Conservation (phyloP, 495 filamentous ascomycete species). For the Talaromyces liani region DNA sequence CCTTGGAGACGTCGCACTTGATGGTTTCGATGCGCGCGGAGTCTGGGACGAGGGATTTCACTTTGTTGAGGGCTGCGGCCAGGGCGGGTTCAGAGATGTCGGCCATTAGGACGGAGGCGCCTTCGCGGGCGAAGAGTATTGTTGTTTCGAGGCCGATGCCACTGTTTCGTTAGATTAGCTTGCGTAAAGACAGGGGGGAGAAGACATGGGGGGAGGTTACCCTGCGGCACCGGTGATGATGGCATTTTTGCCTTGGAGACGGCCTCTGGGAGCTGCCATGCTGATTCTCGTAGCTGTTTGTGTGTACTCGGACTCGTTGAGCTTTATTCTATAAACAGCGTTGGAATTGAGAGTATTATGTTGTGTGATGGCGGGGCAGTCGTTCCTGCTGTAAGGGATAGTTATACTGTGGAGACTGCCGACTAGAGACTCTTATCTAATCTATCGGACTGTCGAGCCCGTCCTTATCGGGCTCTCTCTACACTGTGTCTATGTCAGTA, state of each 20-base stretch:
- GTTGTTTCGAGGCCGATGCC: constrained; percentile 94
- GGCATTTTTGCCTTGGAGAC: constrained; percentile 85
- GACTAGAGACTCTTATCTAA: constrained; percentile 10
- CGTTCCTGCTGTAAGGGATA: not conserved
- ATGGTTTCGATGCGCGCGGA: constrained; percentile 54
- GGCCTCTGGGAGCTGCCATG: constrained; percentile 27
- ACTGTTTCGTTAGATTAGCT: constrained; percentile 31
- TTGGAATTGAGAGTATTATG: not conserved
- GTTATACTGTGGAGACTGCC: not conserved
- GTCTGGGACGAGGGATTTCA: constrained; percentile 61
- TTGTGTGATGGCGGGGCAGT: constrained; percentile 7
- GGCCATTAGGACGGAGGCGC: constrained; percentile 76
- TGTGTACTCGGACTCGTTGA: not conserved
- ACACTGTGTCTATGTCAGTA: not conserved
- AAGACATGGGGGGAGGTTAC: constrained; percentile 39
- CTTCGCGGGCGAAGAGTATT: constrained; percentile 87
- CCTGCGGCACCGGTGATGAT: constrained; percentile 89
- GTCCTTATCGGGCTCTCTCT: not conserved
- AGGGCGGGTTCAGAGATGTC: constrained; percentile 74
- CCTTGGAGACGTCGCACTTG: constrained; percentile 61
- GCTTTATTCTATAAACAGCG: no score
- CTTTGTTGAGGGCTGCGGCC: constrained; percentile 58
- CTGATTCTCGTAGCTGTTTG: not conserved
- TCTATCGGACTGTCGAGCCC: not conserved
- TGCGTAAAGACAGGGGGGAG: not conserved